Evolutionary conservation across 805 yeast species (phyloP), one percentile per base, ranked within the genome.

Genomic region (Candida bentonensis): DNA sequence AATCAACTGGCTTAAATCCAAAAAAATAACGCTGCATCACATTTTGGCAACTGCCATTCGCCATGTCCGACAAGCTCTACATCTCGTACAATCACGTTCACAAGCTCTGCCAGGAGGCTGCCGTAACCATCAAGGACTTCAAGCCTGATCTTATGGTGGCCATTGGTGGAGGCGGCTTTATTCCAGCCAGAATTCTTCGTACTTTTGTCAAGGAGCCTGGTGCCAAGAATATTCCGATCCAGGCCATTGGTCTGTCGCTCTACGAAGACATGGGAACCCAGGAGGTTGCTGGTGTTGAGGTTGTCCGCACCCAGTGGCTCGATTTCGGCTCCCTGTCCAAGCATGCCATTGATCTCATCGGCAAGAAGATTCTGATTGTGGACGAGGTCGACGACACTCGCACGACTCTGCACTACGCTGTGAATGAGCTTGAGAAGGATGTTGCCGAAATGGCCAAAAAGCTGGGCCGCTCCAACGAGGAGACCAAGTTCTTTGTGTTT

Each of bases 111-210:
- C 85, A 82, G 64, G 71, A 74, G 57, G 68, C 76, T 13, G 83
- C 85, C 9, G 68, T 60, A 30, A 61, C 66, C 44, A 69, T 80
- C 54, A 63, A 68, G 54, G 67, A 61, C 47, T 80, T 85, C 68
- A 76, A 84, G 54, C 94, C 95, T 33, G 94, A 88, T 62, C 72
- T 85, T 47, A 84, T 88, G 65, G 84, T 89, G 50, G 96, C 97
- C 53, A 86, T 89, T 57, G 98, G 71, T 58, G 95, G 95, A 55
- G 95, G 98, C 60, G 98, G 97, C 1, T 85, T 89, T 63, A 92
- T 89, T 47, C 98, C 97, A 22, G 96, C 98, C 5, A 78, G 98
- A 62, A 92, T 92, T 65, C 72, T 89, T 61, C 78, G 98, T 63
- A 79, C 97, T 1, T 92, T 89, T 64, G 69, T 89, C 53, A 89